Conservation (phyloP, 192 early-diverging fungal genomes). For the Entomortierella beljakovae region DNA sequence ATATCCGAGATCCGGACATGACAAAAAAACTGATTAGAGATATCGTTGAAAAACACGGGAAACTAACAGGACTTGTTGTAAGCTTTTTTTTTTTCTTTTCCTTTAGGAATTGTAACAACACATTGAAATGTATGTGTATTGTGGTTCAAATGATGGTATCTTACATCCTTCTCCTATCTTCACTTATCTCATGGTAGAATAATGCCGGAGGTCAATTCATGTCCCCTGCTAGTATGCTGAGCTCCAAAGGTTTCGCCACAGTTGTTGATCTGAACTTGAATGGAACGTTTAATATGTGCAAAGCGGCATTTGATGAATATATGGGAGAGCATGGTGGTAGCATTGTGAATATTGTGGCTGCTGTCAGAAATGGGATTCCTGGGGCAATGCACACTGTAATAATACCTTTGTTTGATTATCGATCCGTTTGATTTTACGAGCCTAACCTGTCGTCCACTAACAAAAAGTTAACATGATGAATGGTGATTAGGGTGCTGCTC, state of each 20-base stretch:
- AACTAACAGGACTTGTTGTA: conserved; percentile 43
- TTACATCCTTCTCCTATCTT: too few species aligned
- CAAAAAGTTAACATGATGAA: too few species aligned
- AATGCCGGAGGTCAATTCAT: conserved; percentile 53
- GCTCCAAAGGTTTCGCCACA: conserved; percentile 45
- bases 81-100: not conserved
- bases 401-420: not conserved
- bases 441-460: too few species aligned
- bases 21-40: conserved; percentile 27
- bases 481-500: conserved; percentile 65
- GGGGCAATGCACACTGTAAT: conserved; percentile 51
- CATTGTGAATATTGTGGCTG: conserved; percentile 65
- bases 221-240: conserved; percentile 50
- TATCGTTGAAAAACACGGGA: conserved; percentile 49
- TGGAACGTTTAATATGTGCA: conserved; percentile 64
- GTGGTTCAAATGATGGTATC: too few species aligned
- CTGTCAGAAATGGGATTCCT: conserved; percentile 55
- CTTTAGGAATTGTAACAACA: not conserved
- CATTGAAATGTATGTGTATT: not conserved
- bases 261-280: conserved; percentile 66
- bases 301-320: conserved; percentile 55
- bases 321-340: conserved; percentile 56
- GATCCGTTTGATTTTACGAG: too few species aligned
- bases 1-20: conserved; percentile 48
- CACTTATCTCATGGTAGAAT: conserved; percentile 24